Conservation (phyloP, 345 rosid species). For the Noccaea caerulescens region DNA sequence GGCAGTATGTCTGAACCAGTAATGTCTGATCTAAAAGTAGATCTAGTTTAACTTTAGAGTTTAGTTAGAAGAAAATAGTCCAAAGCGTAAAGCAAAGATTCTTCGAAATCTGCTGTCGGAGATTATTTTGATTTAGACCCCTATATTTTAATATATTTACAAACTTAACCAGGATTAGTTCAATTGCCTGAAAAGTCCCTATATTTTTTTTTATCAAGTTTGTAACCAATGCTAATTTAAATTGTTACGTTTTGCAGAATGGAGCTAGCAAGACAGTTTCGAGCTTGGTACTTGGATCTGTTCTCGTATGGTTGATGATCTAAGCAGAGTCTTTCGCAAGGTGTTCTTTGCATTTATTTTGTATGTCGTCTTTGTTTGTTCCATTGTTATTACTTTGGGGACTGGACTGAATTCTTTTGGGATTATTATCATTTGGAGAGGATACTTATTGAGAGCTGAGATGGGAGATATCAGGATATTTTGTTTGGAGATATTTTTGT, state of each 20-base stretch:
- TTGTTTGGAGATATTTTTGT: constrained; percentile 38
- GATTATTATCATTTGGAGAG: constrained; percentile 38
- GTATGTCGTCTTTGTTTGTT: constrained; percentile 34
- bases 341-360: constrained; percentile 31
- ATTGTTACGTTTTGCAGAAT: constrained; percentile 31
- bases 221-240: background rate
- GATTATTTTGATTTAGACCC: constrained; percentile 6
- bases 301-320: constrained; percentile 44
- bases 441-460: constrained; percentile 38
- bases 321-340: constrained; percentile 1
- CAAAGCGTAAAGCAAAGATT: background rate
- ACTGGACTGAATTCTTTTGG: constrained; percentile 47
- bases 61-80: constrained; percentile 4
- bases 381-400: constrained; percentile 45
- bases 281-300: constrained; percentile 46
- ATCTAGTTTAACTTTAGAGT: constrained; percentile 18
- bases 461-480: constrained; percentile 34
- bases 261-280: constrained; percentile 44
- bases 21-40: constrained; percentile 17
- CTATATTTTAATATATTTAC: background rate
- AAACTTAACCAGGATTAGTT: background rate
- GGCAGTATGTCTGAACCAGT: constrained; percentile 13
- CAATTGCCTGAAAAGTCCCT: background rate
- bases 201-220: too few relatives aligned
- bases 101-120: background rate